Evolutionary conservation across 179 eudicot genomes (phyloP).

Genomic region (Silene vulgaris): DNA sequence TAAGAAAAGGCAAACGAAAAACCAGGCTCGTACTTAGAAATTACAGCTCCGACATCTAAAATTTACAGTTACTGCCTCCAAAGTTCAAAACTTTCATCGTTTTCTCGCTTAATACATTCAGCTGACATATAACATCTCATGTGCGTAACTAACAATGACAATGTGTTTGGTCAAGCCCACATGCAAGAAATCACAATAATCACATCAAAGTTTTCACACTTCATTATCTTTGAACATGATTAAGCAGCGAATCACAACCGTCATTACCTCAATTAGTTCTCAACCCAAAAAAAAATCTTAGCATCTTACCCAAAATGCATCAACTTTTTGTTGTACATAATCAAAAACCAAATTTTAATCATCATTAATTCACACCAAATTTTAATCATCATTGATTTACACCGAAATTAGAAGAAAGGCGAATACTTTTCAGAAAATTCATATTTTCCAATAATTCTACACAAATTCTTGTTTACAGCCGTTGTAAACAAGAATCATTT

Average conservation of each 20-base stretch:
- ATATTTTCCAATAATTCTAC: not conserved
- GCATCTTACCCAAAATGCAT: not conserved
- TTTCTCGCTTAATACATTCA: not conserved
- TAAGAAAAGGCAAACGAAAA: not conserved
- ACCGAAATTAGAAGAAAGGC: not conserved
- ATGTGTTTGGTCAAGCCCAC: slow-evolving; percentile 9
- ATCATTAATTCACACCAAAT: not conserved
- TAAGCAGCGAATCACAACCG: not conserved
- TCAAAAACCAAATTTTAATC: not conserved
- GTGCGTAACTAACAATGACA: not conserved
- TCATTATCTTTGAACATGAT: not conserved
- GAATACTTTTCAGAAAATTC: not conserved
- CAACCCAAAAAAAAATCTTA: not conserved
- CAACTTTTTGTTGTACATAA: not conserved
- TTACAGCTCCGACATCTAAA: not conserved
- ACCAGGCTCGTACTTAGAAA: not conserved
- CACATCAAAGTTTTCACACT: not conserved
- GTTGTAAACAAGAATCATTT: too few relatives aligned
- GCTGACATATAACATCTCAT: not conserved
- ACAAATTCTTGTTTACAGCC: too few relatives aligned
- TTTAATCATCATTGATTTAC: not conserved
- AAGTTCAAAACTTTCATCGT: not conserved
- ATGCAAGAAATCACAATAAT: slow-evolving; percentile 14
- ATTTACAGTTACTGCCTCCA: not conserved
- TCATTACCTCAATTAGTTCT: not conserved